Percentiles rank a stretch among this genome's conserved stretches.
Conservation (phyloP, 148 eudicot genomes). For the Rhododendron vialii region DNA sequence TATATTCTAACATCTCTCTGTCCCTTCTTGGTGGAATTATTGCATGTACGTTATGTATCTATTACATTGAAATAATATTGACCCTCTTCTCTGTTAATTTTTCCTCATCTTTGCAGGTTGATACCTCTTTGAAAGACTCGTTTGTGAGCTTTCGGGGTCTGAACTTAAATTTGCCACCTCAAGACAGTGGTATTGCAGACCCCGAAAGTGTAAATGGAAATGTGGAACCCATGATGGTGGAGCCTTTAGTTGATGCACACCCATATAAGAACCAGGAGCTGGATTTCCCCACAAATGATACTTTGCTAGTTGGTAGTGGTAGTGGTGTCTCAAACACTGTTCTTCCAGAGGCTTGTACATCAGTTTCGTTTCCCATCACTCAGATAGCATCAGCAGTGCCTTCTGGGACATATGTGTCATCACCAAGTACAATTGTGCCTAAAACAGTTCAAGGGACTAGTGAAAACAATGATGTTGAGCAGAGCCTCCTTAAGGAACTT, state of each 20-base stretch:
- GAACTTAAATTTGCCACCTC: slow-evolving; percentile 58
- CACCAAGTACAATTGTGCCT: slow-evolving; percentile 8
- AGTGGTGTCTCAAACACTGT: slow-evolving; percentile 1
- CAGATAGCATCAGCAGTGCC: slow-evolving; percentile 16
- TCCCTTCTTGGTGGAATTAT: not conserved
- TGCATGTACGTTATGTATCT: not conserved
- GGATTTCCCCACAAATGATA: slow-evolving; percentile 37
- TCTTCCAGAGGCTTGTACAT: not conserved
- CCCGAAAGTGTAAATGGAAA: slow-evolving; percentile 6
- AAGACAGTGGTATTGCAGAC: not conserved
- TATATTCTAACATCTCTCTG: not conserved
- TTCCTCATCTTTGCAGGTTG: slow-evolving; percentile 46
- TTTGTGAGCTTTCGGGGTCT: slow-evolving; percentile 18
- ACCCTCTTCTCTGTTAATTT: not conserved
- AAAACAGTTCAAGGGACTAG: slow-evolving; percentile 8
- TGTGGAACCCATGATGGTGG: slow-evolving; percentile 11
- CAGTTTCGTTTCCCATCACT: slow-evolving; percentile 20
- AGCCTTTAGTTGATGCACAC: slow-evolving; percentile 15
- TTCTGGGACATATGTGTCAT: not conserved
- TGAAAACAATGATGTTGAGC: slow-evolving; percentile 28
- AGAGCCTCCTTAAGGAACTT: slow-evolving; percentile 46
- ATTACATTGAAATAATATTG: not conserved
- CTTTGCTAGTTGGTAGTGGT: slow-evolving; percentile 24
- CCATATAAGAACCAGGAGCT: slow-evolving; percentile 22
- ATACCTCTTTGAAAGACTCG: slow-evolving; percentile 33